Evolutionary conservation across 1,284 basidiomycete genomes (phyloP), one percentile per base, ranked within the genome.

Genomic region (Dichomitus squalens): DNA sequence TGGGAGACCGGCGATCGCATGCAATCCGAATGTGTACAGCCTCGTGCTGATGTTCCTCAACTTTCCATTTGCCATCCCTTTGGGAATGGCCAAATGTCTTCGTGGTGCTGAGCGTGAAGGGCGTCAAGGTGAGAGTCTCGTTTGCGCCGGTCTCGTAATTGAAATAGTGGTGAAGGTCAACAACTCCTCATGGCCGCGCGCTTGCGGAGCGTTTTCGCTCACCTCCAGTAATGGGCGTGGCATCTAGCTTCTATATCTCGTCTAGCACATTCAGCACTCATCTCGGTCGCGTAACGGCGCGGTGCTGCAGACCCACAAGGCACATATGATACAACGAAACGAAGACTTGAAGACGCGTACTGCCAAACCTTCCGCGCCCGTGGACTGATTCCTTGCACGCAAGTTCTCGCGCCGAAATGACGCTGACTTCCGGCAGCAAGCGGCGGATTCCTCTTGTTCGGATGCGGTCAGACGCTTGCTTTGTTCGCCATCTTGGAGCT

Each of bases 321-420:
- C 34, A 53, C 52, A 27, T n/a, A 38, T 50, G 43, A 46, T 53
- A 35, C 27, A 53, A 27, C 41, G 41, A 29, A 21, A 20, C 16
- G 39, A 35, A 34, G 23, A 18, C n/a, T n/a, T n/a, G n/a, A 21
- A 14, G 31, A 43, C 11, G 41, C 16, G 16, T 16, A 18, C 23
- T 46, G 33, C 9, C 21, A 25, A 34, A 18, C 43, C 18, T 41
- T 14, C 31, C 36, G 40, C n/a, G n/a, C n/a, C n/a, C n/a, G n/a
- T 31, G 35, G 39, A 54, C 48, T 54, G 46, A 48, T 47, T 36
- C 40, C 52, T 54, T 27, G n/a, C 20, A 20, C 16, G 16, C 43
- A 47, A 20, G 16, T 48, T 54, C 52, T 46, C 46, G 52, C 44
- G 46, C 38, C 44, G 52, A 54, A 54, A 46, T 36, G 44, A 23